Conservation (phyloP, 2,329 filamentous ascomycete species). For the Akanthomyces dipterigenus region DNA sequence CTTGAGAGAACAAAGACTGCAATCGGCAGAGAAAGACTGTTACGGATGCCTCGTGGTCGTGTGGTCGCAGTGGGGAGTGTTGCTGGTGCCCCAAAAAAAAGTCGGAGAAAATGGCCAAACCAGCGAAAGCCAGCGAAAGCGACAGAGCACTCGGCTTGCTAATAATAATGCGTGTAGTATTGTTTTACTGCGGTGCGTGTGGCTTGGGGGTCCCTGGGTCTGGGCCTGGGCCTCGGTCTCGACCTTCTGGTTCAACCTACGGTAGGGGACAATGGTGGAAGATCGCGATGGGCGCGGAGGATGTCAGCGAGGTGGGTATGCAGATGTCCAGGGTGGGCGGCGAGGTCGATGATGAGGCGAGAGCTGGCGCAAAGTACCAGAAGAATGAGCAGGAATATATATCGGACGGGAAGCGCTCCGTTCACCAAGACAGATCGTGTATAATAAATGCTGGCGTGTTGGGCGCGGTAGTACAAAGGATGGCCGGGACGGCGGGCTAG, state of each 20-base stretch:
- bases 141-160: neutral
- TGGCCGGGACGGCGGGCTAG: neutral
- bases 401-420: no score
- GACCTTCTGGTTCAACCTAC: neutral
- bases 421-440: neutral
- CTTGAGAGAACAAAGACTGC: neutral
- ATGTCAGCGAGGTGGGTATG: neutral
- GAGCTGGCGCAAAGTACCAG: neutral
- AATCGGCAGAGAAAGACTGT: neutral
- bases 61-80: neutral
- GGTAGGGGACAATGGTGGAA: neutral
- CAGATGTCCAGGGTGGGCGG: neutral
- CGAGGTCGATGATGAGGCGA: neutral
- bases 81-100: neutral
- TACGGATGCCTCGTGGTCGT: neutral
- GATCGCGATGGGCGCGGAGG: slow-evolving; percentile 5
- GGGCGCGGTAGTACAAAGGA: neutral
- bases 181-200: neutral
- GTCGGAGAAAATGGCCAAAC: neutral
- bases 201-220: slow-evolving; percentile 3
- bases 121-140: neutral
- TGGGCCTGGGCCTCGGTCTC: slow-evolving; percentile 8
- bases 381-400: neutral
- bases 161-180: slow-evolving; percentile 1
- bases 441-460: neutral